Evolutionary conservation across 1,284 basidiomycete genomes (phyloP), one percentile per base, ranked within the genome.

Genomic region (Austropuccinia psidii): DNA sequence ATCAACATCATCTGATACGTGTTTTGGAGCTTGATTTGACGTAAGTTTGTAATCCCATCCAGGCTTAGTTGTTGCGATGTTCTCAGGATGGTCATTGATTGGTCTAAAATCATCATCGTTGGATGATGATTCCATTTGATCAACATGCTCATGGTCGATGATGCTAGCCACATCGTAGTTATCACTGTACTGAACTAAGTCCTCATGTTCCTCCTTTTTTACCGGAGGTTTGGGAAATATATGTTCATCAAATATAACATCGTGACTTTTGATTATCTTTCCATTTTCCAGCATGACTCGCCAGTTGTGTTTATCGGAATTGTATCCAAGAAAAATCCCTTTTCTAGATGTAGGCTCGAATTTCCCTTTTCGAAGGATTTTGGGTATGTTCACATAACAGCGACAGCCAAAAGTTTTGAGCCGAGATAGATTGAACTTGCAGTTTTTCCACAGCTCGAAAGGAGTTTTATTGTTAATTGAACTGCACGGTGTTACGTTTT

Each of bases 361-460:
- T 27, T 66, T 66, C 31, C 64, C 64, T 17, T 54, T 50, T 17
- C 64, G 24, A 17, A 50, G n/a, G 8, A 52, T 4, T 50, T 50
- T 52, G 31, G 65, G 65, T 4, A 55, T 67, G 47, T 54, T 52
- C 2, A 24, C 37, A 33, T 67, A 67, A 4, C 49, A 27, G 4
- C 35, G 47, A 27, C 49, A 67, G 33, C 65, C 65, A 33, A 52
- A 67, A 3, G 65, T 41, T 50, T 35, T 29, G 8, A 65, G 49
- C 17, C 21, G 62, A 13, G 8, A 17, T 17, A 65, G 9, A 21
- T 49, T 33, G 33, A 52, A 52, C 2, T 29, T 8, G 13, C n/a
- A 5, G n/a, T 27, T 24, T 24, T 39, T 24, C 49, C 62, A 61
- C 29, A 17, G 4, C 15, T 61, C 15, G 37, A 43, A 39, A 13